A percentile compares a stretch with the other conserved stretches of the same genome.
These are phyloP conservation scores for Erysimum cheiranthoides DNA, from an alignment of 345 rosid species.

Conservation along the genomic window DNA sequence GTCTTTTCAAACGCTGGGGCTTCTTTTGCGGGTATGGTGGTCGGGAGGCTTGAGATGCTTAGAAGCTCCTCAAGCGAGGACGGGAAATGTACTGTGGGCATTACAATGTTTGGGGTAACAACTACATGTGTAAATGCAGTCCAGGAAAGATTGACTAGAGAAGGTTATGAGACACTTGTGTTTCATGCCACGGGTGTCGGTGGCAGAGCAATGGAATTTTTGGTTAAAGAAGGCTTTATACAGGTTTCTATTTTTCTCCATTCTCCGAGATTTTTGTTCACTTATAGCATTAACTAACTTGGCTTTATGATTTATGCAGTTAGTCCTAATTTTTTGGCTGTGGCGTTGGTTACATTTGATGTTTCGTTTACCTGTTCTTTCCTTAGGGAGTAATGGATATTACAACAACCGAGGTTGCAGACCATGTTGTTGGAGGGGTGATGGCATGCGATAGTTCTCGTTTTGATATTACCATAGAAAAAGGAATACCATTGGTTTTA, in stretches of 20 bases:
- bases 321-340: not conserved
- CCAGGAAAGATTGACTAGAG: conserved; percentile 60
- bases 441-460: conserved; percentile 94
- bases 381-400: conserved; percentile 81
- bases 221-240: conserved; percentile 79
- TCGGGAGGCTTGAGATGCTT: conserved; percentile 53
- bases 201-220: conserved; percentile 92
- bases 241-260: conserved; percentile 54
- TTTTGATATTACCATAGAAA: conserved; percentile 74
- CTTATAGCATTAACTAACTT: not conserved
- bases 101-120: conserved; percentile 97
- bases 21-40: conserved; percentile 93
- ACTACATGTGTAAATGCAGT: conserved; percentile 82
- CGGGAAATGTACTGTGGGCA: conserved; percentile 64
- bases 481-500: conserved; percentile 81
- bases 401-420: conserved; percentile 97
- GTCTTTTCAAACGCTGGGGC: conserved; percentile 86
- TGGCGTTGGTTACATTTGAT: conserved; percentile 8
- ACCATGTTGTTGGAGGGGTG: conserved; percentile 87
- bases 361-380: conserved; percentile 10
- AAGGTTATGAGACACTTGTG: conserved; percentile 86
- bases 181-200: conserved; percentile 98
- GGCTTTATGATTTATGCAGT: conserved; percentile 24
- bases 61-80: conserved; percentile 18
- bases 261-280: not conserved